These are phyloP conservation scores for Rozella allomycis DNA, from an alignment of 371 early-diverging fungal species.

Conservation along the genomic window DNA sequence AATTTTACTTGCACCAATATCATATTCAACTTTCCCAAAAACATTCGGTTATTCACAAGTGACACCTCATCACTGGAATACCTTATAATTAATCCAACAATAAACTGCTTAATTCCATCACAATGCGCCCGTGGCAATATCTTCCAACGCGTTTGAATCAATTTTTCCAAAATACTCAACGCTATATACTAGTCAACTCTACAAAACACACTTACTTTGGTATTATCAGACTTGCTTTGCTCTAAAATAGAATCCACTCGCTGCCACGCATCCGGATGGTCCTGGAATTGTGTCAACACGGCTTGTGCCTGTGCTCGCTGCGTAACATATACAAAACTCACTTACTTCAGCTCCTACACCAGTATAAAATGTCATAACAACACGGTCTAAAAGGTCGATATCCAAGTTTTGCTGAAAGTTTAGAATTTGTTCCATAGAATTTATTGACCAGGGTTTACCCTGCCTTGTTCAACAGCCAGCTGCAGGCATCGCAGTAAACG, in stretches of 20 bases:
- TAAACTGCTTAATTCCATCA: slow-evolving; percentile 79
- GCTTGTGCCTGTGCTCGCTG: slow-evolving; percentile 63
- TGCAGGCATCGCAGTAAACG: too few relatives aligned
- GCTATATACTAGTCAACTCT: slow-evolving; percentile 62
- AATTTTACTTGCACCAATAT: slow-evolving; percentile 66
- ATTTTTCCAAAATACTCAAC: slow-evolving; percentile 82
- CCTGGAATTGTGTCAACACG: slow-evolving; percentile 78
- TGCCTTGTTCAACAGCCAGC: too few relatives aligned
- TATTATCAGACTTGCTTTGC: slow-evolving; percentile 47
- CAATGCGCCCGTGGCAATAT: slow-evolving; percentile 70
- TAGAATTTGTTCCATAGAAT: slow-evolving; percentile 36
- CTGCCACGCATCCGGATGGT: slow-evolving; percentile 91
- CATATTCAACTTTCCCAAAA: slow-evolving; percentile 75
- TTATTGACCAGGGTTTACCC: background rate
- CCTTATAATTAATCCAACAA: slow-evolving; percentile 69
- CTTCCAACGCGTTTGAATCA: slow-evolving; percentile 94
- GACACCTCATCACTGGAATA: slow-evolving; percentile 58
- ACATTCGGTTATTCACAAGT: slow-evolving; percentile 42
- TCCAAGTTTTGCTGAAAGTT: slow-evolving; percentile 77
- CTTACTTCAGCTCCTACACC: slow-evolving; percentile 48
- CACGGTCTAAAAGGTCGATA: slow-evolving; percentile 60
- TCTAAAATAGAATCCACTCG: slow-evolving; percentile 84
- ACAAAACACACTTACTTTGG: slow-evolving; percentile 45
- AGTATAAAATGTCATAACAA: slow-evolving; percentile 52
- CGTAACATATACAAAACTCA: slow-evolving; percentile 1